Base-by-base conservation (phyloP, 495 filamentous ascomycete genomes). In the Penicillium angulare region DNA sequence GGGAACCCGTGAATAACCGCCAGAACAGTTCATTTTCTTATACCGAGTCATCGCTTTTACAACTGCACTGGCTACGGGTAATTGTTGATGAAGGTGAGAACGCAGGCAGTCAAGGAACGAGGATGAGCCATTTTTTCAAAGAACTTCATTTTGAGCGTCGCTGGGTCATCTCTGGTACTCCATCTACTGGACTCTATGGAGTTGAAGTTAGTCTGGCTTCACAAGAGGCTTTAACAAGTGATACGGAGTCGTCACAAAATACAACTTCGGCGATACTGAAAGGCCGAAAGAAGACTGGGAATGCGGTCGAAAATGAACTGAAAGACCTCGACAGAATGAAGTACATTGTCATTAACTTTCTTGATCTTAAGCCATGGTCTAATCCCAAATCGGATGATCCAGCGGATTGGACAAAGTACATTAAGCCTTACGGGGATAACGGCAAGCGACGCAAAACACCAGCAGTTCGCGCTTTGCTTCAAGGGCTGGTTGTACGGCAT, bases 61-160 rank as follows among this genome's bases (percentile, higher is more conserved):
- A 80, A 15, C 67, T 97, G 9, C 90, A 88, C 55, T 95, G 90
- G 76, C 81, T 95, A 50, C 81, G 92, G 10, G 80, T 92, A 35
- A 90, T 97, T 29, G 84, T 95, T 26, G 92, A 97, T 47, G 92
- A 97, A 77, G 92, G 92, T 1, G 90, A 97, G 61, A 86, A 80
- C 34, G 83, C 95, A 33, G 86, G 86, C 0, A 73, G 78, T 5
- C 65, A 71, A 15, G 80, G 78, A 12, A 71, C 72, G 29, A 82
- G 77, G 48, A 75, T 90, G 31, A 79, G 86, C 31, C 73, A 79
- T 23, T 77, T 89, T 7, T 71, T 92, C 0, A 79, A 86, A 17
- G 75, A 79, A 40, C 73, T 97, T 5, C 77, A 81, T 24, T 78
- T 89, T 18, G 81, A 90, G 27, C 79, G 88, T 9, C 81, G 86